phyloP scores from a whole-genome alignment of 805 yeast species.

The fission yeast (Schizosaccharomyces pombe) region DNA sequence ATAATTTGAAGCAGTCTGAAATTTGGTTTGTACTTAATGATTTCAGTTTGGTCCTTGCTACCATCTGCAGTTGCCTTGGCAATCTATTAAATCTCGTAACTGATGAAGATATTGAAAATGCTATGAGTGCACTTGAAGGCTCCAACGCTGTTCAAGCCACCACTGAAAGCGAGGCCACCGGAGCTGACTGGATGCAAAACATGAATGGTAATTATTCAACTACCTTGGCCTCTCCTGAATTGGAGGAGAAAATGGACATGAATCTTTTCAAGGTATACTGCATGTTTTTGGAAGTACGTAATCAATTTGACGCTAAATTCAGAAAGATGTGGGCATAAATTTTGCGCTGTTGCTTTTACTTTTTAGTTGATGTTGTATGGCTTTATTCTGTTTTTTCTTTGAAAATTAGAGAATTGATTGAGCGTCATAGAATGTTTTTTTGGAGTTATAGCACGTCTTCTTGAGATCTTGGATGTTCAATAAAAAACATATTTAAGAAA shows the following conservation, averaged over 20 bases:
- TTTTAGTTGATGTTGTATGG: background rate
- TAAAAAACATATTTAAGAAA: too few species aligned
- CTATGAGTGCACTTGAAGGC: constrained; percentile 1
- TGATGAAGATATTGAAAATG: background rate
- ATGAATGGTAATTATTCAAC: background rate
- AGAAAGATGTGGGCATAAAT: constrained; percentile 4
- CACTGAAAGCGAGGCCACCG: background rate
- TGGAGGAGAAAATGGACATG: background rate
- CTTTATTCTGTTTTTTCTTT: background rate
- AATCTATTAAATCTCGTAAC: background rate
- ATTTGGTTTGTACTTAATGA: constrained; percentile 2
- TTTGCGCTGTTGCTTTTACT: background rate
- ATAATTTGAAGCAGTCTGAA: background rate
- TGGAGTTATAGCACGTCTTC: too few species aligned
- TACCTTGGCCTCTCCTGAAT: background rate
- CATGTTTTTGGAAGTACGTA: background rate
- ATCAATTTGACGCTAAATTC: constrained; percentile 3
- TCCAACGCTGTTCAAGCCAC: constrained; percentile 1
- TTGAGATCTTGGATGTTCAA: too few species aligned
- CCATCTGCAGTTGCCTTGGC: constrained; percentile 1
- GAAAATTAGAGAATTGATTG: too few species aligned
- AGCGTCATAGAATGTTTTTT: too few species aligned
- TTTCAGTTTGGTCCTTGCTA: background rate
- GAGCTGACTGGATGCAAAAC: background rate
- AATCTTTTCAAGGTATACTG: background rate